Evolutionary conservation across 495 filamentous ascomycete species (phyloP).

Genomic region (Neurospora sp.): DNA sequence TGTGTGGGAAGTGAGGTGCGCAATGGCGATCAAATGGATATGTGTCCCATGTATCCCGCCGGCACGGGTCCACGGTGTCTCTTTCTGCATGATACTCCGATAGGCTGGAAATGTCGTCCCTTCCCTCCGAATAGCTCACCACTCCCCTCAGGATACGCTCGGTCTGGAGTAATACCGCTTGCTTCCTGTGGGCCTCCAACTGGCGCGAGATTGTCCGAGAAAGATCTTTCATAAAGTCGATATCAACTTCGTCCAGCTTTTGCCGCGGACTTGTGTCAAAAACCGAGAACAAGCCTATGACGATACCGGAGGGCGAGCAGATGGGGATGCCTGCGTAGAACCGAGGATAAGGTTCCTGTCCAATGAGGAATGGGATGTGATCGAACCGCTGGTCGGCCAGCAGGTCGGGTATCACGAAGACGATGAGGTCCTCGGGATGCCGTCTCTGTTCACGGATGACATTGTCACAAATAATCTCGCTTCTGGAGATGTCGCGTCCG

Average conservation of each 20-base stretch:
- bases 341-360: constrained; percentile 30
- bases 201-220: constrained; percentile 52
- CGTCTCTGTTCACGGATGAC: constrained; percentile 14
- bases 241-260: constrained; percentile 25
- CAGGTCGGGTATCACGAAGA: constrained; percentile 41
- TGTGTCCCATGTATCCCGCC: neutral
- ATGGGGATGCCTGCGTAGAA: constrained; percentile 62
- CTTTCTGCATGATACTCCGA: constrained; percentile 6
- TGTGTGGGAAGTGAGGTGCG: neutral
- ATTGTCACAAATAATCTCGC: constrained; percentile 39
- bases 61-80: neutral
- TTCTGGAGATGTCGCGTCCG: constrained; percentile 30
- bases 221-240: constrained; percentile 36
- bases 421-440: constrained; percentile 25
- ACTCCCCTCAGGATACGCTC: constrained; percentile 51
- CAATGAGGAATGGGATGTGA: constrained; percentile 11
- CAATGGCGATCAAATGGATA: neutral
- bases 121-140: constrained; percentile 53
- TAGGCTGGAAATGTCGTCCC: constrained; percentile 12
- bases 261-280: constrained; percentile 46
- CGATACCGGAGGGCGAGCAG: constrained; percentile 54
- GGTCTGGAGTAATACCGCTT: constrained; percentile 46
- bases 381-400: constrained; percentile 37
- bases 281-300: constrained; percentile 62
- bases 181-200: constrained; percentile 47